Evolutionary conservation across 225 moss, liverwort and hornwort species (phyloP), one percentile per base, ranked within the genome.

Genomic region (Physcomitrellopsis africana): DNA sequence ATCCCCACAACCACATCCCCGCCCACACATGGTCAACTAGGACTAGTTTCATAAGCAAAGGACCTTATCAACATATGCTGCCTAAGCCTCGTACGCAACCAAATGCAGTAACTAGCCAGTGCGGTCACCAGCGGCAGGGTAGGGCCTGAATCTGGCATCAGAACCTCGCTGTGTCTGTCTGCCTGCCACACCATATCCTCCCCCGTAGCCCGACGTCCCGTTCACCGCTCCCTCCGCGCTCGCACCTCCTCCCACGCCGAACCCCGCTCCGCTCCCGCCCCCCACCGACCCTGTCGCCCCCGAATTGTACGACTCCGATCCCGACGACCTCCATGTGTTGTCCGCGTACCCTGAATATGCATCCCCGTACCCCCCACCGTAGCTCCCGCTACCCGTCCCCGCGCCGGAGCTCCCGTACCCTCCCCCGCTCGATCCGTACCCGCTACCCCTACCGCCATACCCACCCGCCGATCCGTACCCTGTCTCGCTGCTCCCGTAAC

Each of bases 81-180:
- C 81, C 81, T 84, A 82, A 81, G 81, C 78, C 79, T 85, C 79
- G 81, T 76, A 88, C 78, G 83, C 75, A 79, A 85, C 83, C 84
- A 86, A 82, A 77, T 72, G 77, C 83, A 87, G 82, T 83, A 68
- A 84, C 90, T 96, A 96, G 80, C 96, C 93, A 88, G 96, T 92
- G 86, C 95, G 95, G 85, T 93, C 95, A 91, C 93, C 93, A 75
- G 95, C 93, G 80, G 95, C 95, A 93, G 95, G 95, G 74, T 95
- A 95, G 82, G 95, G 95, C 95, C 95, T 95, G 90, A 95, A 95
- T 81, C 95, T 84, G 63, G 95, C 93, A 90, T 95, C 95, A 89
- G 92, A 91, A 87, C 95, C 95, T 85, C 95, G 93, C 91, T 95
- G 95, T 76, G 93, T 93, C 93, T 95, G 95, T 86, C 95, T 91